phyloP scores from a whole-genome alignment of 2,329 filamentous ascomycete species.

The Xylaria sp. region DNA sequence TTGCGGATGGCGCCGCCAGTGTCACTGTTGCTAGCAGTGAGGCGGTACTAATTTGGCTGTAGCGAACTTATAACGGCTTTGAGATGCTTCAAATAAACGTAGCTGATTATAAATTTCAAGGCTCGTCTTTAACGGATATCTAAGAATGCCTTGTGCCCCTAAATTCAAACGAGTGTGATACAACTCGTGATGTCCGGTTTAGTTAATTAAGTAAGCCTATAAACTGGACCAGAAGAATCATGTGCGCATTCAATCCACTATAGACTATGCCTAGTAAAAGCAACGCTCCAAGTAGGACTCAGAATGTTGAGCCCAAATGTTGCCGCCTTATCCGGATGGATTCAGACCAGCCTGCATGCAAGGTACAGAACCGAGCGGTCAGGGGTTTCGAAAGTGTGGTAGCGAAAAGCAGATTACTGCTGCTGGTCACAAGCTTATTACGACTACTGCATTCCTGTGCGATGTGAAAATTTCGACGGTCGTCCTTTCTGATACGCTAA shows the following conservation, averaged over 20 bases:
- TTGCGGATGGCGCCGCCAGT: constrained; percentile 42
- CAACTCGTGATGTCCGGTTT: not conserved
- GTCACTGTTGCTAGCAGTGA: constrained; percentile 46
- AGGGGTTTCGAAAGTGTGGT: constrained; percentile 7
- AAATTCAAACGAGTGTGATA: not conserved
- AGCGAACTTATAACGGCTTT: not conserved
- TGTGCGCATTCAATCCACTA: no score
- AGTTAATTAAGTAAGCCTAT: not conserved
- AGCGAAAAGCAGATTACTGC: not conserved
- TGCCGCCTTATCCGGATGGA: constrained; percentile 5
- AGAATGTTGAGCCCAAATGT: not conserved
- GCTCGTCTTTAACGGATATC: not conserved
- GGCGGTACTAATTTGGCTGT: constrained; percentile 46
- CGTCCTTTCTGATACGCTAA: not conserved
- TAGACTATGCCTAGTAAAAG: not conserved
- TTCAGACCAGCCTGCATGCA: not conserved
- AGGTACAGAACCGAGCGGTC: not conserved
- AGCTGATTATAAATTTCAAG: not conserved
- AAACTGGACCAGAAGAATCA: not conserved
- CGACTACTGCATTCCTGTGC: not conserved
- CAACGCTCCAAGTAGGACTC: not conserved
- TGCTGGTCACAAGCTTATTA: constrained; percentile 12
- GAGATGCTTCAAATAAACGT: not conserved
- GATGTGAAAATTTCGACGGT: constrained; percentile 7
- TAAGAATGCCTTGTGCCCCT: not conserved